phyloP scores from a whole-genome alignment of 352 stramenopile genomes.

The Pythium sukuiense region DNA sequence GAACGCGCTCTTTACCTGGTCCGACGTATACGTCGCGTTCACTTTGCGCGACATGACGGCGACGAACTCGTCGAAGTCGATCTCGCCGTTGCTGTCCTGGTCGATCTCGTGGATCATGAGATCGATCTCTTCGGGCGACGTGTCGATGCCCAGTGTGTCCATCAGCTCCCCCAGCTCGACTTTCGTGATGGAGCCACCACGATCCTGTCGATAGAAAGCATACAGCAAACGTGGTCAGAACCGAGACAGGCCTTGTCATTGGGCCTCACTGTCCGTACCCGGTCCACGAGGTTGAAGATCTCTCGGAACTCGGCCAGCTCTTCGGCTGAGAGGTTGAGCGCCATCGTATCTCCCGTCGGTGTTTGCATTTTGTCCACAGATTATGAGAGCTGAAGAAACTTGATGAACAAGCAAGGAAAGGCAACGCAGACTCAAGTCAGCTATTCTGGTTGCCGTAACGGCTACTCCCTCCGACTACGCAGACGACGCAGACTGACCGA shows the following conservation, averaged over 20 bases:
- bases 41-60: slow-evolving; percentile 95
- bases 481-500: neutral
- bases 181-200: slow-evolving; percentile 92
- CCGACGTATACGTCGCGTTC: slow-evolving; percentile 91
- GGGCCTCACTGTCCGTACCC: slow-evolving; percentile 35
- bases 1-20: slow-evolving; percentile 93
- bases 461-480: neutral
- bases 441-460: neutral
- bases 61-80: slow-evolving; percentile 95
- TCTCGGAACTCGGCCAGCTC: slow-evolving; percentile 93
- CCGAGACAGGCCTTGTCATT: neutral
- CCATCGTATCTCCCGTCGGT: slow-evolving; percentile 34
- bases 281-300: slow-evolving; percentile 95
- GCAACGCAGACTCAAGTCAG: neutral
- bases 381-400: neutral
- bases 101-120: slow-evolving; percentile 96
- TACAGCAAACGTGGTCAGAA: neutral
- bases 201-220: slow-evolving; percentile 52
- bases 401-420: neutral
- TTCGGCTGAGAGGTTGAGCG: slow-evolving; percentile 61
- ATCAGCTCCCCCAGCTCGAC: slow-evolving; percentile 93
- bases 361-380: no score
- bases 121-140: slow-evolving; percentile 91
- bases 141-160: slow-evolving; percentile 93
- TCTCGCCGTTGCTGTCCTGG: slow-evolving; percentile 93